These are phyloP conservation scores for Diaporthe velutina DNA, from an alignment of 2,329 filamentous ascomycete species.

Conservation along the genomic window DNA sequence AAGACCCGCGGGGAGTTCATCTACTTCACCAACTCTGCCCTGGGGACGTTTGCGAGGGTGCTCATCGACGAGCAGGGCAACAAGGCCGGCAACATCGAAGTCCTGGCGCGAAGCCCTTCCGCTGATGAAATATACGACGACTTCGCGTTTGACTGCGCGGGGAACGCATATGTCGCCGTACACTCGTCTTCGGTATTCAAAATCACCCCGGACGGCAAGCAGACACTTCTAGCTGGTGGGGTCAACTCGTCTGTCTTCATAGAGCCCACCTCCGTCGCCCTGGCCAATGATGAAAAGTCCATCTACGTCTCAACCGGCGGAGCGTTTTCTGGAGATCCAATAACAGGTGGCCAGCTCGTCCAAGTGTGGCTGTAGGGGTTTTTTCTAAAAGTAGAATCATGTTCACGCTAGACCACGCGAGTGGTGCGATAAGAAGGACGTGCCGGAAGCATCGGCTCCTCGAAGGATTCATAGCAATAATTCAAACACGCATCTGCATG, in stretches of 20 bases:
- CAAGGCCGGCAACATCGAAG: not conserved
- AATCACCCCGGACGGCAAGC: not conserved
- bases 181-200: not conserved
- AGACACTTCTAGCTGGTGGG: not conserved
- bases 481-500: not conserved
- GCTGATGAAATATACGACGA: not conserved
- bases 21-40: not conserved
- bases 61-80: not conserved
- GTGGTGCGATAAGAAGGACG: too few species aligned
- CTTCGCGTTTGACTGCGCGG: not conserved
- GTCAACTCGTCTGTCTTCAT: not conserved
- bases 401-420: not conserved
- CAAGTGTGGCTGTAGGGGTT: not conserved
- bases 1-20: not conserved
- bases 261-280: not conserved
- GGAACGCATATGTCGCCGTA: not conserved
- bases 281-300: slow-evolving; percentile 2
- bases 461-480: not conserved
- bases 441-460: not conserved
- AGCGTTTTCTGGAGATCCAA: not conserved
- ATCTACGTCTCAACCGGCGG: not conserved
- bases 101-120: not conserved
- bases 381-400: not conserved
- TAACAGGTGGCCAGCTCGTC: not conserved
- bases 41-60: not conserved